phyloP scores from a whole-genome alignment of 768 basidiomycete genomes.

The Trametes coccinea region DNA sequence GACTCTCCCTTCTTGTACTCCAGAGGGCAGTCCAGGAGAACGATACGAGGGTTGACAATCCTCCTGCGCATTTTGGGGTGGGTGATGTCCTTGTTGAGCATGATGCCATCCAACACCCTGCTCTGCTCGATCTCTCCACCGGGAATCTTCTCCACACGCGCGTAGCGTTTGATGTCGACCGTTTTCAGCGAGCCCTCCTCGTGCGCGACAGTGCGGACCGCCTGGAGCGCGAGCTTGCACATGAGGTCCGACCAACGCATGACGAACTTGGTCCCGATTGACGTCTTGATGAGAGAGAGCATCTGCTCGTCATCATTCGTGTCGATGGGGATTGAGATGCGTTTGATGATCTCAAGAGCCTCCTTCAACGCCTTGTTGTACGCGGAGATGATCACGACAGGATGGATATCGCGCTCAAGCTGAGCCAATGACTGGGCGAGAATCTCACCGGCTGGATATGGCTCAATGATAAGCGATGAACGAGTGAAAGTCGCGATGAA shows the following conservation, averaged over 20 bases:
- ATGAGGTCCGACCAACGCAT: slow-evolving; percentile 96
- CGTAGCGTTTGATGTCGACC: slow-evolving; percentile 98
- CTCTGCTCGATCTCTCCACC: slow-evolving; percentile 97
- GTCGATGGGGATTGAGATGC: slow-evolving; percentile 89
- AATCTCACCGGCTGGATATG: slow-evolving; percentile 83
- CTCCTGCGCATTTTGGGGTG: slow-evolving; percentile 95
- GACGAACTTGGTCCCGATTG: slow-evolving; percentile 98
- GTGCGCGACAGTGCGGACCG: slow-evolving; percentile 84
- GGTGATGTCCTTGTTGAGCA: slow-evolving; percentile 99
- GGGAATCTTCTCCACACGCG: slow-evolving; percentile 94
- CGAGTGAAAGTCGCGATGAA: background rate
- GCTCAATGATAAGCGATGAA: background rate
- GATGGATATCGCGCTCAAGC: slow-evolving; percentile 96
- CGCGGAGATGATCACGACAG: slow-evolving; percentile 97
- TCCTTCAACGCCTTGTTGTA: slow-evolving; percentile 96
- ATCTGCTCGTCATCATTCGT: slow-evolving; percentile 83
- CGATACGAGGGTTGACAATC: slow-evolving; percentile 85
- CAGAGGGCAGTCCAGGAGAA: slow-evolving; percentile 90
- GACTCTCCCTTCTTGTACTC: slow-evolving; percentile 99
- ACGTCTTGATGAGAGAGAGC: slow-evolving; percentile 96
- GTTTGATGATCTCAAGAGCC: slow-evolving; percentile 84
- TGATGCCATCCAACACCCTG: slow-evolving; percentile 82
- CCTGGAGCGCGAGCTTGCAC: slow-evolving; percentile 92
- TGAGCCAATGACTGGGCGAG: slow-evolving; percentile 92
- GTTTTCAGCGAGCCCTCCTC: slow-evolving; percentile 79